Conservation (phyloP, 2,329 filamentous ascomycete genomes). For the Cladosporium sp. region DNA sequence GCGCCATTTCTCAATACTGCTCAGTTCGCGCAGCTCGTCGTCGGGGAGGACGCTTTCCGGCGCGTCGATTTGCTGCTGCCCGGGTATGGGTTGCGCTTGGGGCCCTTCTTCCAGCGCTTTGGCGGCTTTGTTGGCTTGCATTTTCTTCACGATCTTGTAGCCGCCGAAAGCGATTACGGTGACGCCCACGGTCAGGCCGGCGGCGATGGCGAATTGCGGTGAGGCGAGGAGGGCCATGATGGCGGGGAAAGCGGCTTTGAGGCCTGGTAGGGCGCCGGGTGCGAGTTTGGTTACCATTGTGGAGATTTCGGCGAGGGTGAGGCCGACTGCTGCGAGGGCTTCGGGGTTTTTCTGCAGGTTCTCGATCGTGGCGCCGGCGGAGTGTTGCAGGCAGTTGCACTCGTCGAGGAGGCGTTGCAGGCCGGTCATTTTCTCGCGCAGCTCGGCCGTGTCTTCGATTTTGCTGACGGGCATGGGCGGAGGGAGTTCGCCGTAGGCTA, state of each 20-base stretch:
- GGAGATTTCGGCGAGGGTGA: constrained; percentile 88
- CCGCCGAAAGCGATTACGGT: constrained; percentile 94
- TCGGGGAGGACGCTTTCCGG: constrained; percentile 33
- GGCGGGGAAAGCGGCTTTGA: constrained; percentile 79
- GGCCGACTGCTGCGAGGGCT: constrained; percentile 85
- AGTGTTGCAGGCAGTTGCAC: constrained; percentile 82
- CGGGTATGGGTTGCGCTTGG: constrained; percentile 14
- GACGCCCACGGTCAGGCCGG: constrained; percentile 83
- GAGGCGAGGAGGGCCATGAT: constrained; percentile 82
- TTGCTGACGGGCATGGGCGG: constrained; percentile 56
- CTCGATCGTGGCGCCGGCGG: constrained; percentile 75
- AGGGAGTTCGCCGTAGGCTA: constrained; percentile 83
- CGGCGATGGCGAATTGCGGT: constrained; percentile 92
- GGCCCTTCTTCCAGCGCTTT: constrained; percentile 20
- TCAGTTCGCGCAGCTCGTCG: constrained; percentile 56
- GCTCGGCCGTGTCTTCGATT: constrained; percentile 51
- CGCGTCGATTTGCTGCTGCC: constrained; percentile 11
- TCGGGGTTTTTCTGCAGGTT: constrained; percentile 81
- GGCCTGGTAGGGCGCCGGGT: constrained; percentile 67
- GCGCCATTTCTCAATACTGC: constrained; percentile 59
- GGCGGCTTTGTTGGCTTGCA: constrained; percentile 47
- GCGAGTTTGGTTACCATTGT: constrained; percentile 78
- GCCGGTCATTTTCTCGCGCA: constrained; percentile 65
- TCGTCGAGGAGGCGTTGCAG: constrained; percentile 79
- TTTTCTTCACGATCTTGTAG: constrained; percentile 94